Conservation (phyloP, 805 yeast species). For the Metschnikowia koreensis region DNA sequence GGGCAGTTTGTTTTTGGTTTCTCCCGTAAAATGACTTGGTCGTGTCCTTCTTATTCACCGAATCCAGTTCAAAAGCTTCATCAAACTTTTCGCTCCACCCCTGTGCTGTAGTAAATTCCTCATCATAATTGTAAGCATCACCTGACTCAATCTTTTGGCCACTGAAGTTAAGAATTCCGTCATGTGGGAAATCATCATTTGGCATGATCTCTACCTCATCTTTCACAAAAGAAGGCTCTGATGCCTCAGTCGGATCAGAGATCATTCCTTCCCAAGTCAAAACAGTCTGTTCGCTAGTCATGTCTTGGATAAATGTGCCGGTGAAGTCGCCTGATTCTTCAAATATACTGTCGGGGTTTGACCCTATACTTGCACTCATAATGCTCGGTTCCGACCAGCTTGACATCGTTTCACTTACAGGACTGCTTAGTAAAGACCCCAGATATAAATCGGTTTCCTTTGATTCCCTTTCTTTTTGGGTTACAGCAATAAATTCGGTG, state of each 20-base stretch:
- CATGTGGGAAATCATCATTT: neutral
- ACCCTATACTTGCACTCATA: neutral
- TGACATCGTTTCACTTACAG: neutral
- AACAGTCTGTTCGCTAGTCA: neutral
- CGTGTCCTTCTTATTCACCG: no score
- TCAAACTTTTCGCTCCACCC: neutral
- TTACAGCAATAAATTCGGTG: neutral
- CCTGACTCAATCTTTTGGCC: neutral
- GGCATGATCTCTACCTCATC: neutral
- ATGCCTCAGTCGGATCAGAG: neutral
- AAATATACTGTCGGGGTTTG: neutral
- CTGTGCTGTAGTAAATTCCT: no score
- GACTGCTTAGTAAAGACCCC: neutral
- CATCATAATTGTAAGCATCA: no score
- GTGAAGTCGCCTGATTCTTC: neutral
- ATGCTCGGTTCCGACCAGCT: neutral
- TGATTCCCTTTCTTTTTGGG: neutral
- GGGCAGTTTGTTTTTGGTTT: neutral
- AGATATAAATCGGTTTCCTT: neutral
- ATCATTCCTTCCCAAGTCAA: conserved; percentile 2
- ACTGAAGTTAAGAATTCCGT: neutral
- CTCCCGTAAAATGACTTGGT: no score
- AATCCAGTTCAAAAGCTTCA: no score
- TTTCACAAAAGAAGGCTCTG: neutral
- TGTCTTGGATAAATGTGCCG: neutral